Base-by-base conservation (phyloP, 2,329 filamentous ascomycete species). In the Acarospora socialis region DNA sequence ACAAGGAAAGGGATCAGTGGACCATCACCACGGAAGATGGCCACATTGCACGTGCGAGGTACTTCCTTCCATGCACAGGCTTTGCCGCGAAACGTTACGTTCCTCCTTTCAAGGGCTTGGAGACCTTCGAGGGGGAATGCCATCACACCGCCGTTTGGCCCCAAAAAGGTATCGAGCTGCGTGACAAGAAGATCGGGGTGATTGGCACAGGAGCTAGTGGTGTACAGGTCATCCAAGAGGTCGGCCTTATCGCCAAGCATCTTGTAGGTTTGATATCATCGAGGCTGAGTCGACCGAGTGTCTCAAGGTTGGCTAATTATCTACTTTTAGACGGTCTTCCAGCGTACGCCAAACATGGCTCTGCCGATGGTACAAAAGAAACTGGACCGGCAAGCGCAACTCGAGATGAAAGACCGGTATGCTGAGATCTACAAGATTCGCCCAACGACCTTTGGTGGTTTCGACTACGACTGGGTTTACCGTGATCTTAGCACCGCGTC, bases 151-250 rank as follows among this genome's bases (percentile, higher is more conserved):
- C 68, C 1, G 68, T 68, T 48, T 75, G 72, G 72, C 70, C 72
- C 1, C 58, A 70, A 5, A 53, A 63, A 3, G 57, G 65, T 4
- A 56, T 77, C n/a, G 59, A 68, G 31, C 61, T 73, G 17, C 60
- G 60, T 24, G 63, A 62, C 28, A 78, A 78, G 48, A 61, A 64
- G 12, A 64, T 70, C 30, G 73, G 65, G 10, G 63, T 78, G 34
- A 68, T 79, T 20, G 74, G 75, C 8, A 77, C 72, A 0, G 74
- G 74, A 1, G 68, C 73, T 0, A 70, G 70, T 0, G 74, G 73
- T 1, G 65, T 78, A 2, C 74, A 79, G 42, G 66, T 76, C 25
- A 62, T 66, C 1, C 74, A 80, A 40, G 71, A 70, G 32, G 68
- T 66, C 50, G 68, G 63, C 2, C 65, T 65, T 2, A 47, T 59